These are phyloP conservation scores for Ganoderma multipileum DNA, from an alignment of 1,284 basidiomycete genomes.

Conservation along the genomic window DNA sequence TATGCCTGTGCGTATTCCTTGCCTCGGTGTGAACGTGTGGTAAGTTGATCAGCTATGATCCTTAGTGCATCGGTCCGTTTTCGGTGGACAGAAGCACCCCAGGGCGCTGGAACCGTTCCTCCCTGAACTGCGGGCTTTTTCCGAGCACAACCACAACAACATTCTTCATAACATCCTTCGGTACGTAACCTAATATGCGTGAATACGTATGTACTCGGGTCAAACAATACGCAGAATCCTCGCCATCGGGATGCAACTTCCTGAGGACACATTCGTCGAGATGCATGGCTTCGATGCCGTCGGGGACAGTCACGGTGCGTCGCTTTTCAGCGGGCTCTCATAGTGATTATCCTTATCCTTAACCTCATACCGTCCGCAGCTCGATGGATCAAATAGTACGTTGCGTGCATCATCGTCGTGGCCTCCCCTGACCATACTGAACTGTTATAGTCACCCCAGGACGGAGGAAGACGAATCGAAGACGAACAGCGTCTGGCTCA, in stretches of 20 bases:
- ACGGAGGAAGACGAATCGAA: constrained; percentile 55
- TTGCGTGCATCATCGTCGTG: neutral
- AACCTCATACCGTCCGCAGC: constrained; percentile 20
- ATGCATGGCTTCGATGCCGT: constrained; percentile 43
- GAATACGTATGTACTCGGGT: too few species aligned
- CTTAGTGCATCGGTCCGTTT: constrained; percentile 9
- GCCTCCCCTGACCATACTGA: too few species aligned
- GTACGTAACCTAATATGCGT: constrained; percentile 15
- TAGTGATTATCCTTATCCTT: neutral
- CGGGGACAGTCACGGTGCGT: constrained; percentile 40
- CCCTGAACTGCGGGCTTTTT: constrained; percentile 47
- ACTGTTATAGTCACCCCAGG: constrained; percentile 44
- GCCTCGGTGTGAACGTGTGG: neutral
- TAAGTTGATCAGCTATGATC: neutral
- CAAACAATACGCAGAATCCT: constrained; percentile 11
- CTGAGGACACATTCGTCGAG: constrained; percentile 37
- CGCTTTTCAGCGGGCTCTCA: too few species aligned
- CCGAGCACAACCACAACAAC: constrained; percentile 40
- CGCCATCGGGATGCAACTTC: constrained; percentile 29
- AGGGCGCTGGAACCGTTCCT: constrained; percentile 45
- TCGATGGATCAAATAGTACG: constrained; percentile 48
- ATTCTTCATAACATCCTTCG: constrained; percentile 34
- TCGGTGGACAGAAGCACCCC: constrained; percentile 38
- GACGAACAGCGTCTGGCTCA: constrained; percentile 64
- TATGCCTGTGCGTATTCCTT: constrained; percentile 19